These are phyloP conservation scores for Neonectria punicea DNA, from an alignment of 2,329 filamentous ascomycete species.

Conservation along the genomic window DNA sequence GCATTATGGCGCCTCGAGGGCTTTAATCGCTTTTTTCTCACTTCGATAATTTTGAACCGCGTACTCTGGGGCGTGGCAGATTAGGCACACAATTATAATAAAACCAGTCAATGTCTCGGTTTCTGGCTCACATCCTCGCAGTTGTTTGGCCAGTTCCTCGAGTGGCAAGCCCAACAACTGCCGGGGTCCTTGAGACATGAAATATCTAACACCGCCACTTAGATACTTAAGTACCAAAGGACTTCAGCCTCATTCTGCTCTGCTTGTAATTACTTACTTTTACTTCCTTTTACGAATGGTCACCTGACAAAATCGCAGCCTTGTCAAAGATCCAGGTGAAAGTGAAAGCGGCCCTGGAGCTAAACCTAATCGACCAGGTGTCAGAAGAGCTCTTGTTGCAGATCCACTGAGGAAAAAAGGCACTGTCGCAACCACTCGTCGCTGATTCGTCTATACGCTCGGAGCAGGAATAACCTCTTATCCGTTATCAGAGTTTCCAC, in stretches of 20 bases:
- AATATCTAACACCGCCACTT: conserved; percentile 9
- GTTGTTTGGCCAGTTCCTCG: background rate
- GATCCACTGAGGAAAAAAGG: conserved; percentile 26
- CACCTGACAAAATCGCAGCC: conserved; percentile 8
- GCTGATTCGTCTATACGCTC: background rate
- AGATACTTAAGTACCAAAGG: background rate
- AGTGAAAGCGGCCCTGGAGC: conserved; percentile 7
- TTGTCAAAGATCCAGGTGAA: conserved; percentile 1
- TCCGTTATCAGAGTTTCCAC: conserved; percentile 37
- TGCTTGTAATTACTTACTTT: background rate
- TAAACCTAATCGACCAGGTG: conserved; percentile 30
- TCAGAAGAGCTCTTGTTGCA: conserved; percentile 34
- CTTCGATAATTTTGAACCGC: background rate
- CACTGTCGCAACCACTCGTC: background rate
- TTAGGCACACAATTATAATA: background rate
- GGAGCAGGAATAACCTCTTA: conserved; percentile 28
- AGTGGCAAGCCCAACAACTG: background rate
- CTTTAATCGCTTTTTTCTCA: conserved; percentile 2
- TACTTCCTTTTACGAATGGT: background rate
- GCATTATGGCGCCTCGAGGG: conserved; percentile 12
- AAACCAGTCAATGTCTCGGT: background rate
- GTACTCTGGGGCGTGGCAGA: background rate
- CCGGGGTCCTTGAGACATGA: background rate
- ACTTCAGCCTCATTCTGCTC: conserved; percentile 7
- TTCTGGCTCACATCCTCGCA: background rate